Evolutionary conservation across 176 grass and related monocot genomes (phyloP), one percentile per base, ranked within the genome.

Genomic region (Tillandsia fasciculata): DNA sequence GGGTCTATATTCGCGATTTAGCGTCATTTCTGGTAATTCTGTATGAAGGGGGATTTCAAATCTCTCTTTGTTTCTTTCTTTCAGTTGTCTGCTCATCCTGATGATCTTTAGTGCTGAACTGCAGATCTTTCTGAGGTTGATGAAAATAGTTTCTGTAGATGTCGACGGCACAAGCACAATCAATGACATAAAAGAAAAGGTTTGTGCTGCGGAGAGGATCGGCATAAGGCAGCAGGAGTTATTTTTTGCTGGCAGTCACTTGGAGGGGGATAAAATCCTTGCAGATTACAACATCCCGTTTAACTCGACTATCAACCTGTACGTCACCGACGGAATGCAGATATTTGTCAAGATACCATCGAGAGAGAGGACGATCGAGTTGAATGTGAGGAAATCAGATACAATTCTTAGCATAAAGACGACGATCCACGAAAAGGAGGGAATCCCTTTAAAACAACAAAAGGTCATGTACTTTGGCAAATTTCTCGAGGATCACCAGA

Each of bases 221-320:
- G 14, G n/a, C 15, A 11, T 7, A 23, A 54, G 15, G 20, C 50
- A 56, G 54, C 69, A 71, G 14, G 22, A 28, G 23, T 22, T 71
- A 28, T 53, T 71, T 33, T 53, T 71, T 53, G 69, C 50, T 13
- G 51, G 69, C n/a, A 56, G 15, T 28, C 22, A 53, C 28, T 51
- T 71, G 8, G 24, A 26, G 7, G 69, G 27, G 52, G 12, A 10
- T 17, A 52, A 72, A 27, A 64, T 51, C 9, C 58, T 53, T 20
- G 48, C 69, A 23, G 17, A 65, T 12, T 72, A 65, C 57, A 72
- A 79, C 18, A 51, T 79, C 15, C 13, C 68, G 5, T 1, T 27
- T 10, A 79, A 79, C 15, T 72, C 77, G 15, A 71, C 51, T 59
- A 72, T 79, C 9, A 64, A 72, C 14, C 48, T 79, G 49, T 79